Evolutionary conservation across 2,329 filamentous ascomycete genomes (phyloP), one percentile per base, ranked within the genome.

Genomic region (Colletotrichum zoysiae): DNA sequence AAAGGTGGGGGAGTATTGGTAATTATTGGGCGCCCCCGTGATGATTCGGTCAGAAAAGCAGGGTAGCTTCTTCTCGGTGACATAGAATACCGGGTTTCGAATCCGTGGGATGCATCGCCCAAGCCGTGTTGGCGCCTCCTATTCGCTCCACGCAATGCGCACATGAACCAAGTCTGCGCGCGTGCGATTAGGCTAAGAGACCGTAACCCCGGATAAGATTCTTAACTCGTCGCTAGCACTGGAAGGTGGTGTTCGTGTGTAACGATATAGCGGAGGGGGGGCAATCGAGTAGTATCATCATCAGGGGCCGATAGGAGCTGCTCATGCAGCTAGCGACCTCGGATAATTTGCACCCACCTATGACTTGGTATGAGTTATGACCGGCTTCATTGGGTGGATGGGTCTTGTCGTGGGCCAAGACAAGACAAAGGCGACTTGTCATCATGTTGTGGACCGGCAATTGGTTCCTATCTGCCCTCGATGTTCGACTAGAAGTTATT

Each of bases 261-360:
- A 56, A 56, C 50, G 7, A 38, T 5, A 20, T 44, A 9, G 18
- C 42, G 18, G 40, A 42, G 51, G 60, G 40, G 62, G 53, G 42
- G 20, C 48, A 14, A 51, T 16, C 33, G 35, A 40, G 20, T 53
- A 8, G 66, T 44, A 33, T 30, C 50, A 23, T 26, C 23, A 42
- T 33, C 61, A 57, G 44, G 66, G 66, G 50, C n/a, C 14, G 5
- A 30, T 42, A 53, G 42, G 26, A 65, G 26, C 60, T 33, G 30
- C 23, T 16, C 20, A 65, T 69, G 53, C 66, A 46, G 6, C 66
- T 69, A 53, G 53, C 12, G n/a, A 58, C 20, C 16, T 42, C 35
- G 35, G 35, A 16, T 20, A 58, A 58, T 40, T 53, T 65, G 44
- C 44, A 35, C 53, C 48, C 26, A 53, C 66, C 53, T 57, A 46